Evolutionary conservation across 2,329 filamentous ascomycete genomes (phyloP), one percentile per base, ranked within the genome.

Genomic region (Leptographium radiaticola): DNA sequence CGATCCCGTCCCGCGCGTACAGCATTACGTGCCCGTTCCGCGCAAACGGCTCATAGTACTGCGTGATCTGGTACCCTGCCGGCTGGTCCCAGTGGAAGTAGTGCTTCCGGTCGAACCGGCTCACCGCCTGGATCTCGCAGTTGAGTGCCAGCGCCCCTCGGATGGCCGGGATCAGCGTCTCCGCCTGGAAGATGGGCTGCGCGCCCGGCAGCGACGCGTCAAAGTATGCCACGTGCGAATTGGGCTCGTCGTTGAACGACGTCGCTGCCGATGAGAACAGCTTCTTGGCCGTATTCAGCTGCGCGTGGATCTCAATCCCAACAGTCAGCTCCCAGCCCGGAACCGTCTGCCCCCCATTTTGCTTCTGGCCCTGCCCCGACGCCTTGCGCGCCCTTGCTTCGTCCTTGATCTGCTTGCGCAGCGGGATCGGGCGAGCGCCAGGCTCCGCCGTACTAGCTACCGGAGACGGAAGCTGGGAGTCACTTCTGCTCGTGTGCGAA

Each of bases 21-120:
- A 98, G 73, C 0, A 74, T 77, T n/a, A 97, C 73, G 42, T 73
- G 70, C 2, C 93, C 93, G 61, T 89, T 75, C 56, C 75, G 80
- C 1, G 82, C 82, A 60, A 85, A 81, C 0, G 82, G 81, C 55
- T 81, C 72, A 67, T 97, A 96, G 71, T 91, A 97, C 65, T 98
- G 93, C 2, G 93, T 98, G 58, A 98, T 95, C 68, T 98, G 93
- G 68, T 98, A 98, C 0, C 93, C 93, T 0, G 88, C 80, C 0
- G 93, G 93, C 68, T 98, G 93, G 67, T 98, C 93, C 80, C 93
- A 95, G 73, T 96, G 95, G 69, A 98, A 97, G 70, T 98, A 98
- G 68, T 98, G 93, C 67, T 98, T 98, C 59, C 93, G 79, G 68
- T 98, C 93, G 70, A 96, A 98, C 53, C 80, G 81, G 67, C 89